These are phyloP conservation scores for Paraphaeosphaeria sporulosa DNA, from an alignment of 2,329 filamentous ascomycete genomes.

Conservation along the genomic window DNA sequence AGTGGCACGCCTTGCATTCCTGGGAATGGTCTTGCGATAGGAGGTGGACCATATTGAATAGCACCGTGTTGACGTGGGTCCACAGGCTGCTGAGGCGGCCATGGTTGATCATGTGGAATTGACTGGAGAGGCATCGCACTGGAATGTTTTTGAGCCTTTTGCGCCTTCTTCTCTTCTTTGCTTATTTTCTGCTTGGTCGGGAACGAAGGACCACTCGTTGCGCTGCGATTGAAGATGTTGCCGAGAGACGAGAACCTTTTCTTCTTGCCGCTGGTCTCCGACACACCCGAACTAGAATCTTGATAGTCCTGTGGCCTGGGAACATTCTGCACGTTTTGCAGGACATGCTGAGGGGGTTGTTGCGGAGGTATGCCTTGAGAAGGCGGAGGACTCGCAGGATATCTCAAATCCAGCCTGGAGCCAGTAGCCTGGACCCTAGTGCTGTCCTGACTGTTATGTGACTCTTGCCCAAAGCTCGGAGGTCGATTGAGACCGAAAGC, in stretches of 20 bases:
- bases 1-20: conserved; percentile 27
- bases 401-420: conserved; percentile 37
- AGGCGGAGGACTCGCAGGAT: conserved; percentile 29
- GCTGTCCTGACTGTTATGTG: conserved; percentile 40
- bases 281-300: conserved; percentile 22
- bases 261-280: conserved; percentile 47
- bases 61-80: conserved; percentile 26
- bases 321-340: conserved; percentile 14
- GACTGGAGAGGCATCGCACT: conserved; percentile 25
- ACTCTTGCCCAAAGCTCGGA: conserved; percentile 37
- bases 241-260: conserved; percentile 56
- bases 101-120: conserved; percentile 21
- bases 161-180: conserved; percentile 48
- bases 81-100: conserved; percentile 27
- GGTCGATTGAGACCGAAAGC: conserved; percentile 27
- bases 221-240: conserved; percentile 52
- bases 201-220: conserved; percentile 35
- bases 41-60: conserved; percentile 25
- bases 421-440: conserved; percentile 38
- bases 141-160: conserved; percentile 38
- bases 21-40: conserved; percentile 23
- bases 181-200: conserved; percentile 44
- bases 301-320: conserved; percentile 24
- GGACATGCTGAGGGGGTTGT: conserved; percentile 18
- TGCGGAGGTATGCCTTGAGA: conserved; percentile 35